phyloP scores from a whole-genome alignment of 169 alveolate genomes.

The Besnoitia besnoiti region DNA sequence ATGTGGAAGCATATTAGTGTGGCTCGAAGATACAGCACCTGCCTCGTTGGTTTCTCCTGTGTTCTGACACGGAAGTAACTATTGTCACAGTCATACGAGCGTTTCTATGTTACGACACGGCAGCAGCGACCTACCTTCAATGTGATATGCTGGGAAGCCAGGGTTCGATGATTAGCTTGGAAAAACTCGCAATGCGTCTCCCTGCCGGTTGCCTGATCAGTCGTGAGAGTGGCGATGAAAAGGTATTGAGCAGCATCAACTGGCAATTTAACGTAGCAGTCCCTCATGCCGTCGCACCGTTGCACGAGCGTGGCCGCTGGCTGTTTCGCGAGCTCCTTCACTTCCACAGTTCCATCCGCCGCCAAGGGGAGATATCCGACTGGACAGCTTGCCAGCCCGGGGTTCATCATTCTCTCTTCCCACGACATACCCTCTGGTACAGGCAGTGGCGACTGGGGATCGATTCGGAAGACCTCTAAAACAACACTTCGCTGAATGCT shows the following conservation, averaged over 20 bases:
- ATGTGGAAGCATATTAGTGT: too few relatives aligned
- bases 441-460: not conserved
- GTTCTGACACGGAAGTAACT: too few relatives aligned
- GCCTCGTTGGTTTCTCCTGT: too few relatives aligned
- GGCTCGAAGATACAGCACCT: too few relatives aligned
- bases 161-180: not conserved
- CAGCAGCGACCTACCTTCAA: not conserved
- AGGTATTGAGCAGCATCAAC: slow-evolving; percentile 15
- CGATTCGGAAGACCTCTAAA: not conserved
- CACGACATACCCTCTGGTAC: not conserved
- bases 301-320: not conserved
- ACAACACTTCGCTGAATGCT: not conserved
- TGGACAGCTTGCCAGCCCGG: not conserved
- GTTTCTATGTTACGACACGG: too few relatives aligned
- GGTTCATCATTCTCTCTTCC: not conserved
- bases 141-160: not conserved
- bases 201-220: not conserved
- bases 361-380: not conserved
- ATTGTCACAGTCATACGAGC: too few relatives aligned
- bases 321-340: not conserved
- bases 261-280: slow-evolving; percentile 2
- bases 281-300: slow-evolving; percentile 21
- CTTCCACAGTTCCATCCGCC: not conserved
- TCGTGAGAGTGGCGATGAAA: slow-evolving; percentile 25
- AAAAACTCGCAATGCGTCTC: slow-evolving; percentile 23